Evolutionary conservation across 805 yeast genomes (phyloP).

Genomic region (Lipomyces oligophaga): DNA sequence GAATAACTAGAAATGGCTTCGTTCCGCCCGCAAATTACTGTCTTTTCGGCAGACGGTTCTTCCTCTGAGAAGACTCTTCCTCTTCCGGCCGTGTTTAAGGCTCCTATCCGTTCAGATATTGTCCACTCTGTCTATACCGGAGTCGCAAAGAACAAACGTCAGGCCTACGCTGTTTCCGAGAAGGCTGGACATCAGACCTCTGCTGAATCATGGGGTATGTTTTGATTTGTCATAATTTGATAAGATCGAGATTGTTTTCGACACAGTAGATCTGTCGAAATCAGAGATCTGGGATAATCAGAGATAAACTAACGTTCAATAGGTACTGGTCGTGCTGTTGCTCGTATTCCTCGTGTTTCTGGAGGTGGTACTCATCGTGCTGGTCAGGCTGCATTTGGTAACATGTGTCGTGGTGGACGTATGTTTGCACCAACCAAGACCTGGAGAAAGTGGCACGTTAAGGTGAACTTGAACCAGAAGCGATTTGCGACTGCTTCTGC

Average conservation of each 20-base stretch:
- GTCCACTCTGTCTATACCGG: slow-evolving; percentile 98
- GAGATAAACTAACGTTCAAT: neutral
- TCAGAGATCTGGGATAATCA: too few relatives aligned
- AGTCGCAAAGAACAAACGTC: slow-evolving; percentile 99
- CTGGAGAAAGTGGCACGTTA: slow-evolving; percentile 99
- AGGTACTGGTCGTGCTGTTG: slow-evolving; percentile 99
- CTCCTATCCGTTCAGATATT: slow-evolving; percentile 99
- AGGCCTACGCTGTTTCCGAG: slow-evolving; percentile 99
- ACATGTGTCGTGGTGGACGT: slow-evolving; percentile 99
- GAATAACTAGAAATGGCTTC: slow-evolving; percentile 25
- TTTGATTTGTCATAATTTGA: too few relatives aligned
- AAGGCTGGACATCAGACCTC: slow-evolving; percentile 99
- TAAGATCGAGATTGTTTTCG: too few relatives aligned
- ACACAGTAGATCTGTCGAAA: neutral
- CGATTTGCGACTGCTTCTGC: slow-evolving; percentile 99
- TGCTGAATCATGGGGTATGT: slow-evolving; percentile 96
- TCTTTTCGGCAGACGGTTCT: slow-evolving; percentile 83
- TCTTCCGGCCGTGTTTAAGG: slow-evolving; percentile 97
- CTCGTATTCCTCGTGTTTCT: slow-evolving; percentile 99
- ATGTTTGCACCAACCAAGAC: slow-evolving; percentile 99
- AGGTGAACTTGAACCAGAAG: slow-evolving; percentile 99
- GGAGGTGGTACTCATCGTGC: slow-evolving; percentile 99
- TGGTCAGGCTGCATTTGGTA: slow-evolving; percentile 99
- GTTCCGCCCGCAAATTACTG: slow-evolving; percentile 57
- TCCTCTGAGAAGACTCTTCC: slow-evolving; percentile 79